Evolutionary conservation across 495 filamentous ascomycete species (phyloP), one percentile per base, ranked within the genome.

Genomic region (Tricharina praecox): DNA sequence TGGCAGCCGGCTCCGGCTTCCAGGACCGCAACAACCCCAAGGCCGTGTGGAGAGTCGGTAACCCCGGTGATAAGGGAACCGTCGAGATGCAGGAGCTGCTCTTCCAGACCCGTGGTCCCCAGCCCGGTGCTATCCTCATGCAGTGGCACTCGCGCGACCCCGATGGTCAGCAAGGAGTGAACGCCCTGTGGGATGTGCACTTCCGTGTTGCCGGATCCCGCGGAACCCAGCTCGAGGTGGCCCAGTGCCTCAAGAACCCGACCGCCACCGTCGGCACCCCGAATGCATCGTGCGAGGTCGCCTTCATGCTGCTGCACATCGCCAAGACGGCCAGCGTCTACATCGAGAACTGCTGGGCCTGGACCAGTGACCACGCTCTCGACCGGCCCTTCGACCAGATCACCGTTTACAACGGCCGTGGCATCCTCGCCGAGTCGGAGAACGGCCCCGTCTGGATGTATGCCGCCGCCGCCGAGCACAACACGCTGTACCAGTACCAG

Each of bases 351-450:
- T 77, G 74, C 35, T 96, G 88, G 88, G 82, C 80, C 64, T 96
- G 88, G 88, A 85, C 87, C 23, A 76, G 88, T 1, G 88, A 96
- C 63, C 88, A 96, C 68, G 81, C 85, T 50, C 78, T 96, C 33
- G 88, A 94, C 61, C 72, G 76, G 3, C 36, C 63, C 5, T 75
- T 82, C 65, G 74, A 74, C 50, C 88, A 94, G 64, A 80, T 93
- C 64, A 81, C 90, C 63, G 73, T 96, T 53, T 96, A 79, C 70
- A 93, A 83, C 57, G 88, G 85, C 36, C 82, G 88, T 50, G 88
- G 87, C 50, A 70, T 92, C 13, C 70, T 88, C 26, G 68, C 88
- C 50, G 87, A 92, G 65, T 64, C 64, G 26, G 64, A 62, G 15
- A 53, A 71, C 38, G 73, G 74, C 3, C 72, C 76, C 15, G 73